Percentiles rank a stretch among this genome's conserved stretches.
These are phyloP conservation scores for Amanita fuliginea DNA, from an alignment of 768 basidiomycete genomes.

Conservation along the genomic window DNA sequence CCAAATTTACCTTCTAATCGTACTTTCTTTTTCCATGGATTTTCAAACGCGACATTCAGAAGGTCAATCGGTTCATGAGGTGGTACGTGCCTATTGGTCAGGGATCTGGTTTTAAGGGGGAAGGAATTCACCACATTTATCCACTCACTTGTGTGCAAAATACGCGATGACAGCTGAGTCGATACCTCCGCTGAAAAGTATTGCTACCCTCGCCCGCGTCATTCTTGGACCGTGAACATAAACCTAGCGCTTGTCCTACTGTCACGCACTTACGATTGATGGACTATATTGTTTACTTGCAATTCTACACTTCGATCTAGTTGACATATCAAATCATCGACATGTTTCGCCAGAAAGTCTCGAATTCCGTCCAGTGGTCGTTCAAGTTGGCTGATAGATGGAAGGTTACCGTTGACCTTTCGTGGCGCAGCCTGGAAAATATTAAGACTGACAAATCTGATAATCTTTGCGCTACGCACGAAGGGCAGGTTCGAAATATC, in stretches of 20 bases:
- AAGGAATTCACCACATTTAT: not conserved
- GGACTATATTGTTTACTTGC: constrained; percentile 50
- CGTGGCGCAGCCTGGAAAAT: not conserved
- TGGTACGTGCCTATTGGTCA: constrained; percentile 50
- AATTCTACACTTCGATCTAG: constrained; percentile 60
- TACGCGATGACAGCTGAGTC: constrained; percentile 81
- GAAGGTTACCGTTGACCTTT: constrained; percentile 19
- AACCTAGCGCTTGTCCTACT: not conserved
- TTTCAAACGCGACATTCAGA: constrained; percentile 91
- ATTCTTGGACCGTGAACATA: constrained; percentile 11
- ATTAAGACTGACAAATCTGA: not conserved
- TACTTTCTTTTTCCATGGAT: constrained; percentile 65
- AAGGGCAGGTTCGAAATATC: constrained; percentile 11
- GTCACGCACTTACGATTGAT: constrained; percentile 17
- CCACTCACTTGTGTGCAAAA: constrained; percentile 60
- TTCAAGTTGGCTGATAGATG: constrained; percentile 26
- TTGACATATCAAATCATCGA: constrained; percentile 40
- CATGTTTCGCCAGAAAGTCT: constrained; percentile 25
- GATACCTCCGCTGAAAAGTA: constrained; percentile 94
- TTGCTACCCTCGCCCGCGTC: constrained; percentile 52
- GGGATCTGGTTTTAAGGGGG: not conserved
- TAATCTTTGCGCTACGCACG: constrained; percentile 14
- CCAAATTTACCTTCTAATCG: constrained; percentile 35
- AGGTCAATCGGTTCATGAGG: constrained; percentile 79
- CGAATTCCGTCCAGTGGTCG: constrained; percentile 31